Base-by-base conservation (phyloP, 73 alveolate genomes). In the Diophrys appendiculata region DNA sequence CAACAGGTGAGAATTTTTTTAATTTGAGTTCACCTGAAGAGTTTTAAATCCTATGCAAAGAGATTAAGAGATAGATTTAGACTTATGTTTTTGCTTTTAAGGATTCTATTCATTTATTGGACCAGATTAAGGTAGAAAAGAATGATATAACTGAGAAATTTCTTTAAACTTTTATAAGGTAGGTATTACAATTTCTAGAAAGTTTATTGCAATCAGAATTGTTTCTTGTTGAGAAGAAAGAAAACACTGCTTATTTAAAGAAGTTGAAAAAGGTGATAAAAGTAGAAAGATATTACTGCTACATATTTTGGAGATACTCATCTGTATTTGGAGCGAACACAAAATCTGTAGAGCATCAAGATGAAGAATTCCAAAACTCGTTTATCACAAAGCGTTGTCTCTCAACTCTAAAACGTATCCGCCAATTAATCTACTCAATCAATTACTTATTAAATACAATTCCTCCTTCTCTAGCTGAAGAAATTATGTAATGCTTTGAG, bases 191-290 rank as follows among this genome's bases (percentile, higher is more conserved):
- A 27, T 60, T 60, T 31, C 13, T 60, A 3, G 71, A 60, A 3
- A 23, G 33, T 11, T 23, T 60, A 13, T 23, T 60, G 25, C 33
- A 60, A 31, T 60, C 71, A 60, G 71, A 60, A 23, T 23, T 23
- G 71, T 60, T 23, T 23, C 71, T 60, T 60, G 71, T 60, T 3
- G 71, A 60, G 28, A 60, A 60, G 71, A 60, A 60, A 31, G 71
- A 60, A 60, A 23, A 27, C 28, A 27, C 18, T 23, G 25, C 18
- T 3, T 23, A 60, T 3, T 23, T 60, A 3, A 23, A 23, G 28
- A 60, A 60, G 25, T 2, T 60, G 11, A 27, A 60, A 23, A 60
- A 60, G 28, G 71, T 60, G 33, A 60, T 60, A 3, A 23, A 11
- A 27, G 18, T 60, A 31, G 71, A 60, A 60, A 60, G 25, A 23